A percentile compares a stretch with the other conserved stretches of the same genome.
phyloP scores from a whole-genome alignment of 345 rosid genomes.

The Microcos paniculata region DNA sequence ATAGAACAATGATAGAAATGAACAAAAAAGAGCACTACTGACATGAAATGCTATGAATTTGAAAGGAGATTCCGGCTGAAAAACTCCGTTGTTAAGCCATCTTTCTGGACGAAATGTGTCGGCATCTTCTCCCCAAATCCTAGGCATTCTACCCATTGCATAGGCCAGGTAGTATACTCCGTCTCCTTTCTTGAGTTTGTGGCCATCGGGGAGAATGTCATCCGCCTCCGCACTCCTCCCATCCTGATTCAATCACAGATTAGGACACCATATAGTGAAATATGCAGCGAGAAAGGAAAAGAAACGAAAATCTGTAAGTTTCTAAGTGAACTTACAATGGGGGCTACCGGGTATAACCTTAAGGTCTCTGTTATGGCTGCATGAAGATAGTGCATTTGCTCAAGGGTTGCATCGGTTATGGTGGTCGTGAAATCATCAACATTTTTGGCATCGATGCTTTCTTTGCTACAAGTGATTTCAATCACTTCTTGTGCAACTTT shows the following conservation, averaged over 20 bases:
- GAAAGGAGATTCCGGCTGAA: constrained; percentile 64
- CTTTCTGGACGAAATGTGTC: constrained; percentile 72
- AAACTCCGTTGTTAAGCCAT: constrained; percentile 63
- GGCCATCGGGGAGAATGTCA: constrained; percentile 73
- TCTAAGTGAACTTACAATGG: constrained; percentile 36
- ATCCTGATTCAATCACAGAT: constrained; percentile 37
- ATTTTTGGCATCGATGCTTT: constrained; percentile 6
- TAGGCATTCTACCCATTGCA: constrained; percentile 77
- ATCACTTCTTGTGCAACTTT: constrained; percentile 56
- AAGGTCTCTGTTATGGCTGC: constrained; percentile 76
- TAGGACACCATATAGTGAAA: not conserved
- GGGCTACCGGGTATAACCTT: constrained; percentile 72
- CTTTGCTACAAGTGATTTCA: constrained; percentile 30
- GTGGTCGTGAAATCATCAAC: constrained; percentile 40
- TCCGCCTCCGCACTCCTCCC: constrained; percentile 56
- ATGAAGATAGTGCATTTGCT: constrained; percentile 72
- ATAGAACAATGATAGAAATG: not conserved
- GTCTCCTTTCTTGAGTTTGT: constrained; percentile 61
- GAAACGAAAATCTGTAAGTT: not conserved
- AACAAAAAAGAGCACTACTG: not conserved
- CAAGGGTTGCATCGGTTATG: constrained; percentile 45
- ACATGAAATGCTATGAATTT: constrained; percentile 73
- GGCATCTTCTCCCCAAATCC: constrained; percentile 75
- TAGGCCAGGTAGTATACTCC: constrained; percentile 53
- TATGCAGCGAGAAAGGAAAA: no score